Conservation (phyloP, 106 monocot genomes). For the Apostasia ramifera region DNA sequence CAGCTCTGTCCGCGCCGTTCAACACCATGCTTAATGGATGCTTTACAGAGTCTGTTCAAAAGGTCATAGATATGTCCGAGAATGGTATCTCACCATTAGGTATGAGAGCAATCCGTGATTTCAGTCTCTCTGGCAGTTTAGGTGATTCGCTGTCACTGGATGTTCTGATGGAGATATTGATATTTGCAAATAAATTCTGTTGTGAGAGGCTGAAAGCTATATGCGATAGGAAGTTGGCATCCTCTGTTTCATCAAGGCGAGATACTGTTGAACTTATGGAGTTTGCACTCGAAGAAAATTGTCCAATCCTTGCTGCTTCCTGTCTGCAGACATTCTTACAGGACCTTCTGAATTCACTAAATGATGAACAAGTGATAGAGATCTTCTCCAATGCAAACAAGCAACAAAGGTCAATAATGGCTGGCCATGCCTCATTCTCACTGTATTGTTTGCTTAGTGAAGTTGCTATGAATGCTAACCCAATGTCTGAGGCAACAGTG, state of each 20-base stretch:
- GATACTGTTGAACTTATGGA: slow-evolving; percentile 90
- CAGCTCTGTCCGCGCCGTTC: slow-evolving; percentile 77
- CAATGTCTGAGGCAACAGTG: slow-evolving; percentile 53
- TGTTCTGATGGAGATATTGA: slow-evolving; percentile 61
- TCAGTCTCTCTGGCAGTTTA: slow-evolving; percentile 36
- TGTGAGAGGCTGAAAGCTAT: slow-evolving; percentile 87
- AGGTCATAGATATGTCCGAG: slow-evolving; percentile 80
- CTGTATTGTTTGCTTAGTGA: slow-evolving; percentile 90
- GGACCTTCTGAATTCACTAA: slow-evolving; percentile 62
- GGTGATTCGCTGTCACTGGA: slow-evolving; percentile 41
- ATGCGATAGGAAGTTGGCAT: slow-evolving; percentile 82
- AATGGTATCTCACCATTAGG: slow-evolving; percentile 74
- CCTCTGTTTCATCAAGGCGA: slow-evolving; percentile 61
- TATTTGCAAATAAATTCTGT: slow-evolving; percentile 90
- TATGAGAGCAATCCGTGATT: slow-evolving; percentile 64
- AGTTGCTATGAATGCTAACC: slow-evolving; percentile 65
- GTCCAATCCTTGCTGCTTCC: slow-evolving; percentile 60
- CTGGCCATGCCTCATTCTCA: slow-evolving; percentile 60
- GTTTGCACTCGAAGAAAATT: slow-evolving; percentile 78
- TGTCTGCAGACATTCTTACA: slow-evolving; percentile 77
- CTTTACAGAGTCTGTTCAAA: slow-evolving; percentile 74
- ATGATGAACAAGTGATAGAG: slow-evolving; percentile 65
- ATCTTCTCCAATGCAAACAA: slow-evolving; percentile 50
- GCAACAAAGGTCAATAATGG: slow-evolving; percentile 45
- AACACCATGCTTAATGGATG: slow-evolving; percentile 88